Base-by-base conservation (phyloP, 257 asterid genomes). In the Forsythia viridissima region DNA sequence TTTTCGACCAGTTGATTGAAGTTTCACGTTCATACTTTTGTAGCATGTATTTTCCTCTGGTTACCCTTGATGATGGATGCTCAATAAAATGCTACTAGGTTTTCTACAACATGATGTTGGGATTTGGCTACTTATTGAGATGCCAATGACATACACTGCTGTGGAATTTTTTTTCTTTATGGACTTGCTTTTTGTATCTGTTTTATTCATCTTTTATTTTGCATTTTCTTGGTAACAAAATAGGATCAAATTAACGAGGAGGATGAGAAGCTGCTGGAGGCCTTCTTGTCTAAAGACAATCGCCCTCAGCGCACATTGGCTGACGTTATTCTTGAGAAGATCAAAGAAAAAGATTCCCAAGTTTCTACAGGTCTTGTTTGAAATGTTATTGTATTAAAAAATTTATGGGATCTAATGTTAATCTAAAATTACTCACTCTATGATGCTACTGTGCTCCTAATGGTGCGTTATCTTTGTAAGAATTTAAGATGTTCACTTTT, bases 281-380 rank as follows among this genome's bases (percentile, higher is more conserved):
- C 94, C 61, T 96, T 96, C 72, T 67, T 92, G 71, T 91, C 95
- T 2, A 89, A 85, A 71, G 94, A 89, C 24, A 81, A 85, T 71
- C 82, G 81, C 34, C 96, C 93, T 21, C 96, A 93, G 70, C 91
- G 85, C 61, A 95, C 97, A 34, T 85, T 95, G 87, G 98, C 97
- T 21, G 97, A 96, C 55, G 81, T 93, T 48, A 91, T 95, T 18
- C 84, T 90, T 71, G 88, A 90, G 82, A 90, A 86, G 87, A 85
- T 91, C 77, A 92, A 91, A 79, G 89, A 92, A 84, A 88, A 88
- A 69, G 93, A 91, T 86, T 91, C 92, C 57, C 92, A 89, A 80
- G 90, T 92, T 86, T 88, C 99, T 80, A 86, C 94, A 77, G 98
- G 99, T 95, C 63, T 75, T 76, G 21, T 21, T 75, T 80, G 44